Evolutionary conservation across 2,329 filamentous ascomycete species (phyloP).

Genomic region (Uncinocarpus reesii): DNA sequence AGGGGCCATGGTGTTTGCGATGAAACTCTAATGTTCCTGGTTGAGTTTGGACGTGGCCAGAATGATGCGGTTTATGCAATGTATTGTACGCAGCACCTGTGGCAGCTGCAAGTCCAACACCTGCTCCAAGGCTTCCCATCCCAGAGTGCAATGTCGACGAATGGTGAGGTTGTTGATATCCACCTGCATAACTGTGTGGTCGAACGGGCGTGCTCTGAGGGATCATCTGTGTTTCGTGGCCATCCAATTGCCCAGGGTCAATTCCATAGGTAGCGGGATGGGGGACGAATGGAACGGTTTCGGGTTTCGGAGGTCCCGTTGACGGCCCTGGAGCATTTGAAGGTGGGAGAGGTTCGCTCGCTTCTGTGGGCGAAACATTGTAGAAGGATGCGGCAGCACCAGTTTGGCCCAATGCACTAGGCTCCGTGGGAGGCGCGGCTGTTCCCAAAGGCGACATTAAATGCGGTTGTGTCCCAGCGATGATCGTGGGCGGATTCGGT

Average conservation of each 20-base stretch:
- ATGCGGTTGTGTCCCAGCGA: slow-evolving; percentile 47
- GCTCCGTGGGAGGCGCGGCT: slow-evolving; percentile 48
- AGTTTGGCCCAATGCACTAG: slow-evolving; percentile 40
- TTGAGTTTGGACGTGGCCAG: slow-evolving; percentile 24
- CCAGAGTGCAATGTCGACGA: slow-evolving; percentile 36
- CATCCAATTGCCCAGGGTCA: slow-evolving; percentile 21
- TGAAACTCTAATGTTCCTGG: slow-evolving; percentile 37
- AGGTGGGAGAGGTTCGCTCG: neutral
- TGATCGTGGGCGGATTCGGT: slow-evolving; percentile 39
- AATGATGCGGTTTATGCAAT: slow-evolving; percentile 25
- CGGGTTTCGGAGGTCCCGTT: slow-evolving; percentile 23
- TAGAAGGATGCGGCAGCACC: slow-evolving; percentile 24
- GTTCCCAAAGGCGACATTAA: slow-evolving; percentile 44
- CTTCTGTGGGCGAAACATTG: neutral
- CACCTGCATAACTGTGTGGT: slow-evolving; percentile 22
- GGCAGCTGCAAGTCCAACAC: slow-evolving; percentile 30
- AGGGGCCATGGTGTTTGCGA: slow-evolving; percentile 47
- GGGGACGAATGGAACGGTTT: neutral
- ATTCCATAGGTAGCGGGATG: slow-evolving; percentile 34
- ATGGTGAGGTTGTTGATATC: slow-evolving; percentile 1
- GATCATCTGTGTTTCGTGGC: neutral
- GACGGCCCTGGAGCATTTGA: neutral
- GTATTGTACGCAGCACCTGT: slow-evolving; percentile 26
- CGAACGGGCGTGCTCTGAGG: slow-evolving; percentile 16
- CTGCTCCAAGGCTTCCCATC: slow-evolving; percentile 39